A percentile compares a stretch with the other conserved stretches of the same genome.
Conservation (phyloP, 495 filamentous ascomycete genomes). For the Talaromyces trachyspermus region DNA sequence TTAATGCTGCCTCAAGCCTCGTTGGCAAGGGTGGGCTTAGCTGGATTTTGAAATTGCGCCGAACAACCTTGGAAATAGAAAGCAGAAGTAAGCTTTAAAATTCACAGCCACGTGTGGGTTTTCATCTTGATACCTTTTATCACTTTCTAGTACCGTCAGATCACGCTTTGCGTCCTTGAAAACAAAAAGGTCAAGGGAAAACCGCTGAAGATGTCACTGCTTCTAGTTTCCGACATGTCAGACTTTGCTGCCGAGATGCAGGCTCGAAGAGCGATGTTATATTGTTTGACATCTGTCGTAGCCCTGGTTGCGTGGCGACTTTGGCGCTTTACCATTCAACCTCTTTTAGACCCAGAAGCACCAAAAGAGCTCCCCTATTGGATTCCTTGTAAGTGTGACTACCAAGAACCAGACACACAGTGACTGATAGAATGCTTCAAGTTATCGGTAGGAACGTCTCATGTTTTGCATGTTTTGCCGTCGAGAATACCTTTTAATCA, state of each 20-base stretch:
- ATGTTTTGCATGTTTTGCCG: not conserved
- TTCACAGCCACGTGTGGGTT: too few species aligned
- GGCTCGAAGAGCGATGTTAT: not conserved
- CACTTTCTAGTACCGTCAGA: too few species aligned
- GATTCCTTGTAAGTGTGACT: slow-evolving; percentile 12
- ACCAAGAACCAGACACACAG: not conserved
- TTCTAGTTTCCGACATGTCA: not conserved
- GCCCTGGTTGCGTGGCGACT: slow-evolving; percentile 7
- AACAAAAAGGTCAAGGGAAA: too few species aligned
- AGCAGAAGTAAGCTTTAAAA: too few species aligned
- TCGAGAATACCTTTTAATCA: too few species aligned
- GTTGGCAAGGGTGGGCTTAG: too few species aligned
- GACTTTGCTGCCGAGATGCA: not conserved
- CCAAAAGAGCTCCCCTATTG: slow-evolving; percentile 14
- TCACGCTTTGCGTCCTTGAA: too few species aligned
- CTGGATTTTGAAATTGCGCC: too few species aligned
- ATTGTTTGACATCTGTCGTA: not conserved
- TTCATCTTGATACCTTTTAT: too few species aligned
- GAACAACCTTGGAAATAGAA: too few species aligned
- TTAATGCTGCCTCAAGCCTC: too few species aligned
- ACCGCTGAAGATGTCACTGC: too few species aligned
- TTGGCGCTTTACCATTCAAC: slow-evolving; percentile 12
- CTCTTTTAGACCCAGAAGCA: slow-evolving; percentile 9
- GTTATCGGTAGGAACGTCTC: not conserved
- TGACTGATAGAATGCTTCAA: not conserved